phyloP scores from a whole-genome alignment of 345 rosid genomes.

The Toxicodendron radicans region DNA sequence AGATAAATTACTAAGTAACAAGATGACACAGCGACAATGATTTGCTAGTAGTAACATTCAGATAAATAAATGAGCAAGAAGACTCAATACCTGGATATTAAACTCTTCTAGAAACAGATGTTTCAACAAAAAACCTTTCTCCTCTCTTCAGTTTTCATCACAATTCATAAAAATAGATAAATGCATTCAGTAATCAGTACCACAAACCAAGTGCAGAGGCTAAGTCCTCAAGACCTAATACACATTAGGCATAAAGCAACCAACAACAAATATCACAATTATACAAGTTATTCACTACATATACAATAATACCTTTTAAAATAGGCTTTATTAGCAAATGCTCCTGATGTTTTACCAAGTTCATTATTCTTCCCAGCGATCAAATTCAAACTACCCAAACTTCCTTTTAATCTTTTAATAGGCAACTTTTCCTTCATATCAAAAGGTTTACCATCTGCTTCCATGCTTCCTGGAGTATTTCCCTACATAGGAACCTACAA shows the following conservation, averaged over 20 bases:
- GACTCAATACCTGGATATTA: background rate
- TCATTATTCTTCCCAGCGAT: constrained; percentile 82
- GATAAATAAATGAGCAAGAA: background rate
- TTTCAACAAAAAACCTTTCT: background rate
- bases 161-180: no score
- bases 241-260: background rate
- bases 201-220: background rate
- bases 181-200: background rate
- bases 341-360: constrained; percentile 63
- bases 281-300: background rate
- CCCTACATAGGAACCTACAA: constrained; percentile 49
- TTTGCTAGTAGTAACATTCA: background rate
- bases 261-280: background rate
- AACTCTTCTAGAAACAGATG: background rate
- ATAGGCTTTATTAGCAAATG: constrained; percentile 77
- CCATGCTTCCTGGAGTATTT: constrained; percentile 66
- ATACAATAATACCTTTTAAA: constrained; percentile 68
- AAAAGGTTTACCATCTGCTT: constrained; percentile 75
- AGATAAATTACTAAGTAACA: constrained; percentile 21
- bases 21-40: background rate
- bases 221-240: constrained; percentile 5
- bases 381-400: constrained; percentile 94
- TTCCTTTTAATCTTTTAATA: constrained; percentile 95
- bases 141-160: background rate
- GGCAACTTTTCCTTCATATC: constrained; percentile 93